These are phyloP conservation scores for Spatholobus suberectus DNA, from an alignment of 306 rosid genomes.

Conservation along the genomic window DNA sequence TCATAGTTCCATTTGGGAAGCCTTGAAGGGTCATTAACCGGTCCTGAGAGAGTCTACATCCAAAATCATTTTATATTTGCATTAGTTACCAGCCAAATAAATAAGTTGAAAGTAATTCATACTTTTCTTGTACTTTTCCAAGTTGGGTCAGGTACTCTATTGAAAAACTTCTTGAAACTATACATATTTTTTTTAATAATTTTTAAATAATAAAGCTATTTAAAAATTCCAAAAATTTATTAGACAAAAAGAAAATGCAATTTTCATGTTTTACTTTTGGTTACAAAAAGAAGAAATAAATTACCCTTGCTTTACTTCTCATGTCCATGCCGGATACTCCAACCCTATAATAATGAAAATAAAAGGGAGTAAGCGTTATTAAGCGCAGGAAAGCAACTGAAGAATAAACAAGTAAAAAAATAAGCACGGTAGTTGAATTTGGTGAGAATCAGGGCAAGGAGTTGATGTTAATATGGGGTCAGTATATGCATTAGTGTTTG, in stretches of 20 bases:
- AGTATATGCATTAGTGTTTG: too few relatives aligned
- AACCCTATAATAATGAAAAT: conserved; percentile 56
- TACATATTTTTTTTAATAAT: background rate
- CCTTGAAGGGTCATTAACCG: conserved; percentile 73
- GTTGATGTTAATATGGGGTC: too few relatives aligned
- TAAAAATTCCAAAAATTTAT: background rate
- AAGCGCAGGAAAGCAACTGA: too few relatives aligned
- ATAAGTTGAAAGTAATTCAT: too few relatives aligned
- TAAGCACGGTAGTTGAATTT: too few relatives aligned
- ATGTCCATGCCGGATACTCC: conserved; percentile 94
- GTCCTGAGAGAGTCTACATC: conserved; percentile 74
- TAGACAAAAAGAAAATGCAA: too few relatives aligned
- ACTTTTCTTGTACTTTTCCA: too few relatives aligned
- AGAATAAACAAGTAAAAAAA: too few relatives aligned
- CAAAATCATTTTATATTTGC: conserved; percentile 23
- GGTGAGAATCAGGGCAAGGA: too few relatives aligned
- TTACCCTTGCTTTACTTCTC: conserved; percentile 95
- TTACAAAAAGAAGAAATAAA: conserved; percentile 24
- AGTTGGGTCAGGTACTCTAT: background rate
- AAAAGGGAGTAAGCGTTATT: background rate
- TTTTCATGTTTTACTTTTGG: background rate
- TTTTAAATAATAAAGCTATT: background rate
- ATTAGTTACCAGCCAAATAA: background rate
- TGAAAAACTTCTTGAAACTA: background rate
- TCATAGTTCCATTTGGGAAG: conserved; percentile 94